Evolutionary conservation across 1,284 basidiomycete genomes (phyloP).

Genomic region (Kwoniella shivajii): DNA sequence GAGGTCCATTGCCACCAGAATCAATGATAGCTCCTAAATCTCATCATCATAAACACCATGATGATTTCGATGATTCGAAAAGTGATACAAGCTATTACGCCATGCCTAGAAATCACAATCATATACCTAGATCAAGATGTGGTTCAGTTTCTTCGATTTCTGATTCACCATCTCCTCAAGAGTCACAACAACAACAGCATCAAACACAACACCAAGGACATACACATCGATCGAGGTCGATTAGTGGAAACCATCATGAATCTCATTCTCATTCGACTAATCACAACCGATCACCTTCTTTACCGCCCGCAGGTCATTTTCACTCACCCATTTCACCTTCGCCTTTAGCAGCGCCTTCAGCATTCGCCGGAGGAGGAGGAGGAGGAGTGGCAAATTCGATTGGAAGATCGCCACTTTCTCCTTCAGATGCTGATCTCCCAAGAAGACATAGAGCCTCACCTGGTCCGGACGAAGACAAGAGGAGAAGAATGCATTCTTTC

Average conservation of each 20-base stretch:
- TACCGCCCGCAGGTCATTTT: conserved; percentile 2
- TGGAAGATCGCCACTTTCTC: conserved; percentile 11
- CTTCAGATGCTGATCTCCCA: not conserved
- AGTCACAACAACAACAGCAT: not conserved
- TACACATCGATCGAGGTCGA: conserved; percentile 18
- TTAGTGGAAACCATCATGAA: conserved; percentile 2
- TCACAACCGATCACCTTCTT: conserved; percentile 9
- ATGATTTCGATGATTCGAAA: conserved; percentile 10
- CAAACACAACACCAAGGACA: not conserved
- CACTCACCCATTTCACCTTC: conserved; percentile 23
- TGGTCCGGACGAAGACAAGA: conserved; percentile 8
- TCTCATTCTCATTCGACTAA: not conserved
- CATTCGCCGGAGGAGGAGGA: not conserved
- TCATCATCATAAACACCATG: conserved; percentile 11
- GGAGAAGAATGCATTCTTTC: conserved; percentile 7
- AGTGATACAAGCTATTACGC: conserved; percentile 24
- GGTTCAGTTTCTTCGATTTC: conserved; percentile 15
- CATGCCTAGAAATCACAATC: conserved; percentile 10
- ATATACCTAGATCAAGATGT: conserved; percentile 11
- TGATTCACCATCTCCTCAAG: conserved; percentile 3
- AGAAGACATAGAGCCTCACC: conserved; percentile 5
- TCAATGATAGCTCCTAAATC: conserved; percentile 11
- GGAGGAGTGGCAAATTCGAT: not conserved
- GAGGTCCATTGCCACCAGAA: conserved; percentile 14
- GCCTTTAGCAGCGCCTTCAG: conserved; percentile 7